A percentile compares a stretch with the other conserved stretches of the same genome.
These are phyloP conservation scores for Penicillium maclennaniae DNA, from an alignment of 495 filamentous ascomycete species.

Conservation along the genomic window DNA sequence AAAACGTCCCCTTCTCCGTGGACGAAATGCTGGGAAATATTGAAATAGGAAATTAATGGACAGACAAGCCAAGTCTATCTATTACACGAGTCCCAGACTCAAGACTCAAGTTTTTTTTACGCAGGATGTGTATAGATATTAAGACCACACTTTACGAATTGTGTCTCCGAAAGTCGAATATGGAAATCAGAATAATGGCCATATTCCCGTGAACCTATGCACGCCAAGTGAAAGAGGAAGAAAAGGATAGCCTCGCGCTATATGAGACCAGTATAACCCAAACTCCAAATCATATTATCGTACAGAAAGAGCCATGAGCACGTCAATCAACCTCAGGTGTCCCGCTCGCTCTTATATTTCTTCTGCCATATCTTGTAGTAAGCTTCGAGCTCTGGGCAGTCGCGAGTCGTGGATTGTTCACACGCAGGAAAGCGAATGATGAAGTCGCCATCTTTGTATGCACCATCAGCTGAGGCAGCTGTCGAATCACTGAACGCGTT, in stretches of 20 bases:
- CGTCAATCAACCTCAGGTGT: not conserved
- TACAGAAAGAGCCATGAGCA: not conserved
- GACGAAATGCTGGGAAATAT: not conserved
- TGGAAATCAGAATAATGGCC: conserved; percentile 19
- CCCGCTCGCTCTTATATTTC: conserved; percentile 24
- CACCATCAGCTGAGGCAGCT: conserved; percentile 42
- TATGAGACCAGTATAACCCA: conserved; percentile 4
- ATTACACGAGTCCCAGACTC: not conserved
- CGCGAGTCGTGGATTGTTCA: conserved; percentile 44
- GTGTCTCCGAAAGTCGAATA: conserved; percentile 18
- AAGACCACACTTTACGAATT: conserved; percentile 2
- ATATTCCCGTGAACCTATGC: conserved; percentile 9
- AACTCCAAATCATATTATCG: conserved; percentile 4
- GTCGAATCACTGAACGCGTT: conserved; percentile 67
- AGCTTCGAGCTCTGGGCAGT: conserved; percentile 68
- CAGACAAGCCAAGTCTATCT: not conserved
- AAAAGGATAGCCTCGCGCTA: conserved; percentile 11
- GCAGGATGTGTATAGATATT: not conserved
- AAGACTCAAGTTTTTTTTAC: not conserved
- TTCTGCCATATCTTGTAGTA: conserved; percentile 49
- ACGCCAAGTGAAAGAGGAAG: not conserved
- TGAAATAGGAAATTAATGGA: not conserved
- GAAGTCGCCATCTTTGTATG: conserved; percentile 76
- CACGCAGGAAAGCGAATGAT: conserved; percentile 73
- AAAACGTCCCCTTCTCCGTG: no score